Percentiles rank a stretch among this genome's conserved stretches.
Conservation (phyloP, 148 eudicot genomes). For the Camellia granthamiana region DNA sequence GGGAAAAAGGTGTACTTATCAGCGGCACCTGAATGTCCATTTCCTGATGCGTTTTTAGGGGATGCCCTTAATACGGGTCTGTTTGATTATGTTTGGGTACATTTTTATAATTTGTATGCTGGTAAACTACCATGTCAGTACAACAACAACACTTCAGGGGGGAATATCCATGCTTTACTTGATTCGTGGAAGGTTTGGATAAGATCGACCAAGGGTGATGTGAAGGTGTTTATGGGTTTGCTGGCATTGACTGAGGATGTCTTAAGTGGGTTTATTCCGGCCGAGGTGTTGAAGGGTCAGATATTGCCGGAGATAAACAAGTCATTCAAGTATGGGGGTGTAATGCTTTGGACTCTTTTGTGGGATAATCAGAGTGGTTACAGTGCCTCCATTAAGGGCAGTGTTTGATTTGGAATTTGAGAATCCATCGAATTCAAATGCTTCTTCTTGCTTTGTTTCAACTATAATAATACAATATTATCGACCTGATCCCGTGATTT, state of each 20-base stretch:
- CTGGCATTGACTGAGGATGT: constrained; percentile 75
- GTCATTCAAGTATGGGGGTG: constrained; percentile 75
- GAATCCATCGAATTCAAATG: neutral
- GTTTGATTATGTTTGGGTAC: constrained; percentile 88
- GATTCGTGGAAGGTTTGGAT: constrained; percentile 67
- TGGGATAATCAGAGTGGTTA: constrained; percentile 77
- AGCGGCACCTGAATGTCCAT: constrained; percentile 90
- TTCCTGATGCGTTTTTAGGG: constrained; percentile 53
- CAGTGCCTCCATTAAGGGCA: constrained; percentile 42
- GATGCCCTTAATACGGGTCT: constrained; percentile 51
- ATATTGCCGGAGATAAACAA: constrained; percentile 61
- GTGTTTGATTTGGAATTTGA: constrained; percentile 30
- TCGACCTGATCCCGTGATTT: no score
- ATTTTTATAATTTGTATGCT: constrained; percentile 51
- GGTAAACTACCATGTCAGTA: constrained; percentile 74
- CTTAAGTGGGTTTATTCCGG: constrained; percentile 72
- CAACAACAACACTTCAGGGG: constrained; percentile 28
- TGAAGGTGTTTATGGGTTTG: constrained; percentile 63
- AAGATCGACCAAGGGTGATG: constrained; percentile 31
- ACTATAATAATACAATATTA: neutral
- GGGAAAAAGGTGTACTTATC: constrained; percentile 50
- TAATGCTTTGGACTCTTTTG: constrained; percentile 85
- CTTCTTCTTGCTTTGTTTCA: neutral
- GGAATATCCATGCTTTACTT: constrained; percentile 29
- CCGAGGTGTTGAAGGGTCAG: constrained; percentile 40